Base-by-base conservation (phyloP, 78 protist species). In the Guillardia theta region DNA sequence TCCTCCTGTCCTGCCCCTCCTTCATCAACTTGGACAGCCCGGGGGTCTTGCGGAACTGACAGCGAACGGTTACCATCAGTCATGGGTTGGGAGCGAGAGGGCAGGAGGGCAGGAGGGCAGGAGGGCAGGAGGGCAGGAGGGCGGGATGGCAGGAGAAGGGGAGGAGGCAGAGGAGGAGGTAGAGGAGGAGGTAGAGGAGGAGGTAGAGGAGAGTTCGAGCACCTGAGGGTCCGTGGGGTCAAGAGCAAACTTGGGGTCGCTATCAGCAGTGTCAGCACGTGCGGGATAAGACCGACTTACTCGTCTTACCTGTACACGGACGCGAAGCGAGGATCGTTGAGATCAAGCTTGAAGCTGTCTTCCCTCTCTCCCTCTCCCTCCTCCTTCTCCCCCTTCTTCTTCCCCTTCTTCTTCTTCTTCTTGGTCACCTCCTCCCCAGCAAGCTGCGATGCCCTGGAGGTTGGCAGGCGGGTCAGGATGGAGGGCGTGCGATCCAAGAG, bases 181-280 rank as follows among this genome's bases (percentile, higher is more conserved):
- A n/a, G n/a, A n/a, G n/a, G n/a, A n/a, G n/a, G n/a, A n/a, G n/a
- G n/a, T n/a, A n/a, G n/a, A n/a, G n/a, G n/a, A n/a, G n/a, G n/a
- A n/a, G n/a, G n/a, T n/a, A n/a, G n/a, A n/a, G n/a, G n/a, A n/a
- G n/a, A n/a, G n/a, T n/a, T n/a, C n/a, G n/a, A n/a, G n/a, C n/a
- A n/a, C n/a, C 70, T 58, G 83, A 24, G 83, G 83, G 83, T 70
- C 83, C 4, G 83, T 70, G 41, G 83, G 83, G 83, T 70, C 83
- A 36, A 70, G 83, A 1, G 83, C 83, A 24, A 22, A 70, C 41
- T 43, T 36, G 46, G 83, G 83, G 83, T 70, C 83, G 45, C 70
- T 58, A 30, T 30, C 70, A 50, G 15, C 58, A 50, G 58, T 10
- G 58, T 19, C 30, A 50, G 58, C 10, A 15, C 30, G 58, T 3